phyloP scores from a whole-genome alignment of 805 yeast species.

The Lipomyces kockii region DNA sequence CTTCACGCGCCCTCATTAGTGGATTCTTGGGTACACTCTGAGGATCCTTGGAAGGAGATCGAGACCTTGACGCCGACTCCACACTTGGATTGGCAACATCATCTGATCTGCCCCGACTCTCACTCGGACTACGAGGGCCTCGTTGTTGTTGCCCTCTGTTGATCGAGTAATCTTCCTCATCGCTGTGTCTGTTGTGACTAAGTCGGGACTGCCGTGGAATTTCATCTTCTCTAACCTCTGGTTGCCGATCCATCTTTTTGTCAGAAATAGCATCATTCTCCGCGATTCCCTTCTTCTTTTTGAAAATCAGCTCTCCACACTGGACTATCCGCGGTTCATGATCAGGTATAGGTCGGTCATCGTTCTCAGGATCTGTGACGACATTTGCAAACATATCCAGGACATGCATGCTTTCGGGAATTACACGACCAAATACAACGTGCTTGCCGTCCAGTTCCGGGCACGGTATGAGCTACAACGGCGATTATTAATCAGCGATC shows the following conservation, averaged over 20 bases:
- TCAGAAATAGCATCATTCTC: neutral
- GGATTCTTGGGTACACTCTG: neutral
- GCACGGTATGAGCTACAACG: constrained; percentile 23
- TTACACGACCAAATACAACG: constrained; percentile 76
- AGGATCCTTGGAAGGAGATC: neutral
- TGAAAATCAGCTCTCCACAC: constrained; percentile 34
- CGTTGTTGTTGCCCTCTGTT: neutral
- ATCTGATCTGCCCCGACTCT: neutral
- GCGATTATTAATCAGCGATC: neutral
- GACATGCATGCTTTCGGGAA: constrained; percentile 19
- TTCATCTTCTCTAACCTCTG: constrained; percentile 5
- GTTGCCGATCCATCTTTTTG: neutral
- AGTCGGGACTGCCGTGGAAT: neutral
- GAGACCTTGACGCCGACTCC: neutral
- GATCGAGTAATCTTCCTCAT: neutral
- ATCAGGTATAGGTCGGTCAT: constrained; percentile 30
- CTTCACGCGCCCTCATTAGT: neutral
- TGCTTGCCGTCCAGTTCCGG: constrained; percentile 89
- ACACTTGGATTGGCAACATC: neutral
- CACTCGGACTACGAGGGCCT: neutral
- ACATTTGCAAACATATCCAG: constrained; percentile 27
- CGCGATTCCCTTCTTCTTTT: constrained; percentile 18
- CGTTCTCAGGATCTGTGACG: constrained; percentile 23
- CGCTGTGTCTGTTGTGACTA: neutral
- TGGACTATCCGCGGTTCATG: constrained; percentile 30